These are phyloP conservation scores for Meredithiella fracta DNA, from an alignment of 2,329 filamentous ascomycete genomes.

Conservation along the genomic window DNA sequence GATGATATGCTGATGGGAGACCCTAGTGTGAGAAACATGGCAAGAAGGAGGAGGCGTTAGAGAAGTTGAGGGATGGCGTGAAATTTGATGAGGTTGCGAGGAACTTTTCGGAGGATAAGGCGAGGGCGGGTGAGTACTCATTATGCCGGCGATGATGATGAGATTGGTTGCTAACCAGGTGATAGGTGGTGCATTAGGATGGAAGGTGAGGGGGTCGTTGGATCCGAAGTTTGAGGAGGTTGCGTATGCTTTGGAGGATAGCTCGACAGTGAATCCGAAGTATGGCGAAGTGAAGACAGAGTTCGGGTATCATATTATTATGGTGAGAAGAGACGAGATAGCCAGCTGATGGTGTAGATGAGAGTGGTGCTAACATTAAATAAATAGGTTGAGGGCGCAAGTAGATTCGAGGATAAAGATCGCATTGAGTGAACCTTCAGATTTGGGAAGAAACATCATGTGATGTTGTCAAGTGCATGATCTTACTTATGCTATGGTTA, in stretches of 20 bases:
- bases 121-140: constrained; percentile 35
- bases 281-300: constrained; percentile 55
- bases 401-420: no score
- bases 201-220: constrained; percentile 53
- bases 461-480: no score
- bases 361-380: not conserved
- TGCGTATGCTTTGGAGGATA: constrained; percentile 51
- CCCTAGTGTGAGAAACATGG: constrained; percentile 61
- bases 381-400: constrained; percentile 27
- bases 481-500: no score
- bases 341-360: not conserved
- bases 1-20: no score
- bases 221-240: constrained; percentile 55
- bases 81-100: constrained; percentile 63
- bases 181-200: constrained; percentile 49
- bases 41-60: constrained; percentile 62
- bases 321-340: constrained; percentile 38
- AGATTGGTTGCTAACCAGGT: not conserved
- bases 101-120: constrained; percentile 63
- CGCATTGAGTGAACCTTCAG: no score
- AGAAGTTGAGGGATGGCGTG: constrained; percentile 46
- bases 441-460: no score
- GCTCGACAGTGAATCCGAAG: constrained; percentile 46
- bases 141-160: not conserved
- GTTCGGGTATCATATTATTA: constrained; percentile 67